Evolutionary conservation across 208 protist genomes (phyloP), one percentile per base, ranked within the genome.

Genomic region (Leishmania martiniquensis): DNA sequence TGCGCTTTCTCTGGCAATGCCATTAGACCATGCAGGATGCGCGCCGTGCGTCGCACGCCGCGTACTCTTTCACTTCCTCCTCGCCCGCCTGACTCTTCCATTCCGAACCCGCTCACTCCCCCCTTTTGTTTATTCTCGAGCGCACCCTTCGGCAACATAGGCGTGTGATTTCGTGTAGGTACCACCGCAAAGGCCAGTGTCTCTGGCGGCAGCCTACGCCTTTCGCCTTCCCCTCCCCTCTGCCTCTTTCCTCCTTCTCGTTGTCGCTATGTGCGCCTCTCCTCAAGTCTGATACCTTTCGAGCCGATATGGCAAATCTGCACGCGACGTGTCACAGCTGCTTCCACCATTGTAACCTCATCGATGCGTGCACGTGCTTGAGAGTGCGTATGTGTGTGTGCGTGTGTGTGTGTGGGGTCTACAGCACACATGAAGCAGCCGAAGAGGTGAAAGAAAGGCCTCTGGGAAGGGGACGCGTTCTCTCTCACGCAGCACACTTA

Each of bases 71-170:
- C n/a, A 47, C 54, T 75, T 55, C 69, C 69, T 49, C n/a, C 51
- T 67, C 54, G 29, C 29, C 25, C 76, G 20, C 68, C 34, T 71
- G 25, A 22, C 66, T 29, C 13, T 29, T 22, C 15, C 15, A 2
- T 42, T 59, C n/a, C n/a, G n/a, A n/a, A n/a, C n/a, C n/a, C n/a
- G n/a, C 60, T 83, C 32, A 75, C 71, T 75, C 17, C 17, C 17
- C 49, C 10, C 20, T 51, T 69, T 69, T 74, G 7, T 74, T 74
- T 74, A 22, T 63, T 62, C 17, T 37, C 25, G 29, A 22, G 34
- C 47, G 71, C 54, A 32, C 54, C 29, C 32, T 78, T 9, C 37
- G 22, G 20, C 49, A 47, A 78, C 44, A 70, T 60, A 13, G 34
- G 60, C 32, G 9, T 22, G 60, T 13, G 29, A 34, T 66, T 3